Percentiles rank a stretch among this genome's conserved stretches.
Conservation (phyloP, 176 grass and related monocot species). For the Aegilops sharonensis region DNA sequence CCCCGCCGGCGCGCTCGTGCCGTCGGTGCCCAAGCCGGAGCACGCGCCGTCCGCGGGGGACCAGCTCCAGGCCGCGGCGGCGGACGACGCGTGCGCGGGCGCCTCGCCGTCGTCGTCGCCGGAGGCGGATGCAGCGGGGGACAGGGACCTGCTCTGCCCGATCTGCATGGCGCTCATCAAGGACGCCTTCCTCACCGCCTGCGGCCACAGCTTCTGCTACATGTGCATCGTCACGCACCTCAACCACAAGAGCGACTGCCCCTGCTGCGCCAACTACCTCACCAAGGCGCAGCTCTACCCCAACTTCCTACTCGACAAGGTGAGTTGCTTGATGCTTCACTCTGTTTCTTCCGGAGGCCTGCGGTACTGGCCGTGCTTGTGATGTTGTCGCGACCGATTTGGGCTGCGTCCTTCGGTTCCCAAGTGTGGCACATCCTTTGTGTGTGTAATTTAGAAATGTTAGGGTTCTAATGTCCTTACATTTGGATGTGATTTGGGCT, state of each 20-base stretch:
- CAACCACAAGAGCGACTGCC: constrained; percentile 87
- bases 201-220: constrained; percentile 98
- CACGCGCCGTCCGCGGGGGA: constrained; percentile 32
- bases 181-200: constrained; percentile 94
- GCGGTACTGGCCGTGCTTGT: neutral
- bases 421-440: no score
- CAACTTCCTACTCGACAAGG: constrained; percentile 97
- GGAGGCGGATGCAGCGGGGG: constrained; percentile 11
- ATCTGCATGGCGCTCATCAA: constrained; percentile 99
- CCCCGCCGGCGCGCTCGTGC: constrained; percentile 71
- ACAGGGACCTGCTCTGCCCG: constrained; percentile 92
- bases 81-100: constrained; percentile 6
- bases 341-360: neutral
- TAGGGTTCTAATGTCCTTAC: neutral
- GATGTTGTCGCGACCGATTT: neutral
- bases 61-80: constrained; percentile 14
- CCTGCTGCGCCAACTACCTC: constrained; percentile 82
- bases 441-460: neutral
- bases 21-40: constrained; percentile 77
- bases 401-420: neutral
- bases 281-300: constrained; percentile 96
- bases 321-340: neutral
- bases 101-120: neutral
- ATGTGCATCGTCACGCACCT: constrained; percentile 99
- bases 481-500: neutral